Conservation (phyloP, 164 flowering plant species). For the Malania oleifera region DNA sequence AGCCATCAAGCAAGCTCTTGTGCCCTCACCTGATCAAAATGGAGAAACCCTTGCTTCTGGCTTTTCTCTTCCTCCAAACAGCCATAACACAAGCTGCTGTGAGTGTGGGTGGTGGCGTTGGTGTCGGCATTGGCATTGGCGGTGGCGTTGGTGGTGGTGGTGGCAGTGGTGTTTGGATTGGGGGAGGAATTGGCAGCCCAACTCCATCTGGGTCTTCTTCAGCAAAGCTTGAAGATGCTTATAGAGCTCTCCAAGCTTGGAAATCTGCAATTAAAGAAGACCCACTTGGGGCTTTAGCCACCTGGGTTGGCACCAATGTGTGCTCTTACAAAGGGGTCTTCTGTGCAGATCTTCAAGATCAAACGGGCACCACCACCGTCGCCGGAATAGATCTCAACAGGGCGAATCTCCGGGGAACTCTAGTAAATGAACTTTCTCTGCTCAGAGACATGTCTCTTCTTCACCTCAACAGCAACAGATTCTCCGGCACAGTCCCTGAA, state of each 20-base stretch:
- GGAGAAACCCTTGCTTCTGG: slow-evolving; percentile 19
- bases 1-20: slow-evolving; percentile 1
- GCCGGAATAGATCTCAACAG: slow-evolving; percentile 83
- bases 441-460: slow-evolving; percentile 59
- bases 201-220: slow-evolving; percentile 26
- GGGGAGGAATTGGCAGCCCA: slow-evolving; percentile 31
- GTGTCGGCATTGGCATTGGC: slow-evolving; percentile 18
- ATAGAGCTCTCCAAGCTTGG: slow-evolving; percentile 88
- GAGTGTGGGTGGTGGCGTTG: slow-evolving; percentile 30
- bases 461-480: slow-evolving; percentile 87
- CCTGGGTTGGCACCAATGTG: slow-evolving; percentile 82
- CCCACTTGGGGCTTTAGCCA: slow-evolving; percentile 45
- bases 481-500: slow-evolving; percentile 60
- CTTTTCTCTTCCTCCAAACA: slow-evolving; percentile 22
- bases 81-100: slow-evolving; percentile 26
- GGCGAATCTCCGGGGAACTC: slow-evolving; percentile 60
- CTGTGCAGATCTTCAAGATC: slow-evolving; percentile 37
- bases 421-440: slow-evolving; percentile 66
- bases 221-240: slow-evolving; percentile 34
- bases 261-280: slow-evolving; percentile 79
- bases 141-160: slow-evolving; percentile 33
- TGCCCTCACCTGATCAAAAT: slow-evolving; percentile 14
- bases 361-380: slow-evolving; percentile 22
- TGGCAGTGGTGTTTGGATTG: slow-evolving; percentile 51
- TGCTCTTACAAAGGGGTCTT: slow-evolving; percentile 84